Percentiles rank a stretch among this genome's conserved stretches.
These are phyloP conservation scores for Pythium rhizo-oryzae DNA, from an alignment of 352 stramenopile genomes.

Conservation along the genomic window DNA sequence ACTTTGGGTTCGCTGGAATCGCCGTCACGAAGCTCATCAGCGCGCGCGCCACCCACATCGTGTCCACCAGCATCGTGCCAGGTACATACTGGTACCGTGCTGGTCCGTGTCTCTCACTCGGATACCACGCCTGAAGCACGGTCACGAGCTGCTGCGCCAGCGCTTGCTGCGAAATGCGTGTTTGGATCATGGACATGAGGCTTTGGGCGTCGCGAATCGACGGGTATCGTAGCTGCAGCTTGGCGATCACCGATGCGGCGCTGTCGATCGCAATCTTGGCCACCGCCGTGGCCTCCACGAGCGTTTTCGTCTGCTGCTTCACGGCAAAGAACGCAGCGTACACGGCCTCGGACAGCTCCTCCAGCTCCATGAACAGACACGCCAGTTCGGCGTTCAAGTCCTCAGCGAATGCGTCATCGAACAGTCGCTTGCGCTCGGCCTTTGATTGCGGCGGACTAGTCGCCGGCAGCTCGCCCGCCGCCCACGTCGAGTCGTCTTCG, in stretches of 20 bases:
- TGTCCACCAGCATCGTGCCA: neutral
- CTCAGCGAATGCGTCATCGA: constrained; percentile 32
- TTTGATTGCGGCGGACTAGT: too few relatives aligned
- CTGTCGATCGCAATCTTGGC: constrained; percentile 34
- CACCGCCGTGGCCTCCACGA: constrained; percentile 42
- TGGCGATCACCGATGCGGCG: constrained; percentile 21
- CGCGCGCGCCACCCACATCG: neutral
- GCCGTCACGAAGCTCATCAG: constrained; percentile 18
- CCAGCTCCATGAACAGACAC: constrained; percentile 38
- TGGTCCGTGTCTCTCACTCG: neutral
- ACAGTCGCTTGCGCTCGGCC: constrained; percentile 17
- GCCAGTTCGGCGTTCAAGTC: constrained; percentile 30
- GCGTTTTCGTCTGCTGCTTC: constrained; percentile 36
- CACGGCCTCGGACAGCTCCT: constrained; percentile 23
- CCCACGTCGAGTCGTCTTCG: neutral
- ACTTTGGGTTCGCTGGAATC: neutral
- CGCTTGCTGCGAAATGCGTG: neutral
- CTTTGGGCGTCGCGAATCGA: constrained; percentile 28
- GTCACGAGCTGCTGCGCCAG: neutral
- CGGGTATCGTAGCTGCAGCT: constrained; percentile 30
- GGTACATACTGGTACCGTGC: neutral
- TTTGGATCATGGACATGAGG: constrained; percentile 12
- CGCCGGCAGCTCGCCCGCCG: neutral
- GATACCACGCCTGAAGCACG: neutral
- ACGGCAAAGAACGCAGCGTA: constrained; percentile 35